Evolutionary conservation across 2,329 filamentous ascomycete species (phyloP).

Genomic region (Zymoseptoria ardabiliae): DNA sequence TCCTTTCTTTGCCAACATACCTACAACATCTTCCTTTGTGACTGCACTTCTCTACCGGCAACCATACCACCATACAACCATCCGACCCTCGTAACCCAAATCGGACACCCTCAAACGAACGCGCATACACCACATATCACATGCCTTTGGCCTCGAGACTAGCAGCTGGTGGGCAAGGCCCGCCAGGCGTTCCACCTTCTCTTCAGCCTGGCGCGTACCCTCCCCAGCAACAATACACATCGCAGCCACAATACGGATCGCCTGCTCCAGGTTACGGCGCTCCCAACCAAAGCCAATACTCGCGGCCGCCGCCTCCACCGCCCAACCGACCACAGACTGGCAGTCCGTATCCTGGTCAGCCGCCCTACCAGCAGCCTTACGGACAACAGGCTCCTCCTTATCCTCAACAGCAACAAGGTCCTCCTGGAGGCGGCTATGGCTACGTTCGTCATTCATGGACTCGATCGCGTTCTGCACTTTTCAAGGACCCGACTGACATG

Average conservation of each 20-base stretch:
- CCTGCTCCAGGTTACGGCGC: constrained; percentile 11
- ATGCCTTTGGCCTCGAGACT: constrained; percentile 27
- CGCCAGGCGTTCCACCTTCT: constrained; percentile 38
- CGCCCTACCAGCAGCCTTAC: constrained; percentile 7
- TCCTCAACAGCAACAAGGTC: constrained; percentile 22
- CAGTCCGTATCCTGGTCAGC: constrained; percentile 22
- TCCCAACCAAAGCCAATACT: constrained; percentile 30
- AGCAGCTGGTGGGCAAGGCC: constrained; percentile 22
- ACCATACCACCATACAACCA: constrained; percentile 1
- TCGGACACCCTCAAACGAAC: neutral
- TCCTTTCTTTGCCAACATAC: constrained; percentile 4
- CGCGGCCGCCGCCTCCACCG: constrained; percentile 33
- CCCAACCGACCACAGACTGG: constrained; percentile 14
- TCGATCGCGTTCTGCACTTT: neutral
- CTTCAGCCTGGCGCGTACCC: constrained; percentile 30
- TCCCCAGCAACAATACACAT: constrained; percentile 13
- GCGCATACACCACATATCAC: constrained; percentile 1
- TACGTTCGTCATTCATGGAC: constrained; percentile 24
- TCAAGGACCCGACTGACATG: constrained; percentile 10
- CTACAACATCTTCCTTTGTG: constrained; percentile 8
- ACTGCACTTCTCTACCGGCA: neutral
- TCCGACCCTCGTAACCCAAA: constrained; percentile 1
- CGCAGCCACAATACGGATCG: constrained; percentile 11
- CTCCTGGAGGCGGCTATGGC: constrained; percentile 27
- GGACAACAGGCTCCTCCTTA: constrained; percentile 9